Percentiles rank a stretch among this genome's conserved stretches.
Evolutionary conservation across 225 moss, liverwort and hornwort genomes (phyloP).

Genomic region (Straminergon stramineum): DNA sequence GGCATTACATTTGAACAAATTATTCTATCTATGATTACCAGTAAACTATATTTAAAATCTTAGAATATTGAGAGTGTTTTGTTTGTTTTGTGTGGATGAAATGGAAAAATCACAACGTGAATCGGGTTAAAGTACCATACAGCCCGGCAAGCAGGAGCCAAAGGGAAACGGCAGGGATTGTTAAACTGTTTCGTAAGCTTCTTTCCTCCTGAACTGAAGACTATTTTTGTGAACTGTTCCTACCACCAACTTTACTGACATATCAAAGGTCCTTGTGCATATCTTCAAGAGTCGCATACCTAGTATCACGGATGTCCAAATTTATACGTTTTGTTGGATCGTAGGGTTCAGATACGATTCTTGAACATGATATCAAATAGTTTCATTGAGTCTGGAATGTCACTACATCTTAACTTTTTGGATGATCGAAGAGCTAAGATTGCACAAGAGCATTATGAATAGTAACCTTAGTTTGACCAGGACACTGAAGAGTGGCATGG

Average conservation of each 20-base stretch:
- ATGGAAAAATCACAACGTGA: not conserved
- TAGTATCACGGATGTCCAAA: not conserved
- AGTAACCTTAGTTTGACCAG: not conserved
- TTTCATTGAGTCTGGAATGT: not conserved
- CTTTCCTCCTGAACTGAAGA: not conserved
- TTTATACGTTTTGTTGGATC: not conserved
- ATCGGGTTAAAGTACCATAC: not conserved
- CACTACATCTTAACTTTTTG: not conserved
- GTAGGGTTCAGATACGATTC: not conserved
- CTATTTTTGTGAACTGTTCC: too few relatives aligned
- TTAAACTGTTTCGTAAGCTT: not conserved
- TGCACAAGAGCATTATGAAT: not conserved
- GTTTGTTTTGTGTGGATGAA: not conserved
- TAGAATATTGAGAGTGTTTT: not conserved
- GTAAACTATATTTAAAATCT: rapidly evolving
- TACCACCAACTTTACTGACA: not conserved
- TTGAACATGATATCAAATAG: not conserved
- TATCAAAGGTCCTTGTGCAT: not conserved
- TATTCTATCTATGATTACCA: not conserved
- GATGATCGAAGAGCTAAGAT: not conserved
- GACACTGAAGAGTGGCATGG: not conserved
- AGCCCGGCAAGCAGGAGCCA: not conserved
- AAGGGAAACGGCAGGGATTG: not conserved
- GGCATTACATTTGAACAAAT: too few relatives aligned
- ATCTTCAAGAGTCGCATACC: too few relatives aligned